Conservation (phyloP, 208 protist species). For the Acanthamoeba royreba region DNA sequence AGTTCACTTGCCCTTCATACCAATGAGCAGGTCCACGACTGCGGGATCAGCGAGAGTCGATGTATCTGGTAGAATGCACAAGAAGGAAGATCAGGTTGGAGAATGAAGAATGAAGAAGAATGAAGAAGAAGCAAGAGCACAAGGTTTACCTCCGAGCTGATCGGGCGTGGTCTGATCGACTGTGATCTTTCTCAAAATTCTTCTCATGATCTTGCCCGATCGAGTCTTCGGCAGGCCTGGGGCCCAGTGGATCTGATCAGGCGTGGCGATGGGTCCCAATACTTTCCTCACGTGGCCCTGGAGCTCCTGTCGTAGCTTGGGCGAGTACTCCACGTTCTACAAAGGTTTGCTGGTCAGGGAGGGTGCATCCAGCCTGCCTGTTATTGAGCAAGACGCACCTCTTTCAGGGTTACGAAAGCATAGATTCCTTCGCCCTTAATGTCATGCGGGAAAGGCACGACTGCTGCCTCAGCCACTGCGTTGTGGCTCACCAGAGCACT, state of each 20-base stretch:
- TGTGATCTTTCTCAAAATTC: slow-evolving; percentile 96
- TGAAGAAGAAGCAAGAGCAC: too few species aligned
- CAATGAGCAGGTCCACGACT: not conserved
- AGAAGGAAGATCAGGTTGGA: too few species aligned
- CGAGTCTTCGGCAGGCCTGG: slow-evolving; percentile 95
- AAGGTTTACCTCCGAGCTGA: slow-evolving; percentile 81
- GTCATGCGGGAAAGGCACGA: slow-evolving; percentile 89
- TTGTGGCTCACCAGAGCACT: slow-evolving; percentile 85
- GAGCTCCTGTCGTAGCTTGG: slow-evolving; percentile 65
- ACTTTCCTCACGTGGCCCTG: slow-evolving; percentile 82
- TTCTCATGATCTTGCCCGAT: slow-evolving; percentile 97
- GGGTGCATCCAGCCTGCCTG: not conserved
- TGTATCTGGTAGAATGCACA: not conserved
- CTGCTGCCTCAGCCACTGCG: slow-evolving; percentile 89
- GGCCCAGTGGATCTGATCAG: slow-evolving; percentile 83
- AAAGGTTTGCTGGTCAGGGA: not conserved
- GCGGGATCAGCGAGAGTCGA: not conserved
- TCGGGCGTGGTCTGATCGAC: slow-evolving; percentile 67
- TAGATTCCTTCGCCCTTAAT: slow-evolving; percentile 95
- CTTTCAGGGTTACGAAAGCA: slow-evolving; percentile 88
- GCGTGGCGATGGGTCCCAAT: slow-evolving; percentile 94
- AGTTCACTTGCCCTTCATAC: not conserved
- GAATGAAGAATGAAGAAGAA: too few species aligned
- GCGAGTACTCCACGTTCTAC: not conserved
- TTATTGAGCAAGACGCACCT: slow-evolving; percentile 65